Conservation (phyloP, 495 filamentous ascomycete species). For the Astrothelium macrocarpum region DNA sequence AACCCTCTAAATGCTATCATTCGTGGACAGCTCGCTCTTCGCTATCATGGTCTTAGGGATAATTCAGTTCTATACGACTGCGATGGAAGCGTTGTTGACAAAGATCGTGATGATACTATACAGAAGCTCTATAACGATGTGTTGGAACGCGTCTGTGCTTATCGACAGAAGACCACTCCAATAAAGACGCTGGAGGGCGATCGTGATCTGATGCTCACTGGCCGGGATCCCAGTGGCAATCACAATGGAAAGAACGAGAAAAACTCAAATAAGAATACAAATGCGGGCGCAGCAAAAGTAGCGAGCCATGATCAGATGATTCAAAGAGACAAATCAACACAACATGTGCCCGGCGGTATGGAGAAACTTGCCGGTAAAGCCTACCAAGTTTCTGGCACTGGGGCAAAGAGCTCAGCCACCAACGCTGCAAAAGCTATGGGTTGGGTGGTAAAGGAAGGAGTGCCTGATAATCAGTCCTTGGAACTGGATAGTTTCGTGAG, state of each 20-base stretch:
- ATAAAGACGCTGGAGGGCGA: constrained; percentile 73
- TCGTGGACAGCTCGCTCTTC: constrained; percentile 79
- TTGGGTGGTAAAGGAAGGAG: constrained; percentile 62
- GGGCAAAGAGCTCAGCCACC: constrained; percentile 36
- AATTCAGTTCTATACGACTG: constrained; percentile 85
- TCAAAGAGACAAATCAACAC: constrained; percentile 18
- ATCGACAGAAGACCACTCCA: constrained; percentile 63
- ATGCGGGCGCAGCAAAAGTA: constrained; percentile 6
- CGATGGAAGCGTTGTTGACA: constrained; percentile 71
- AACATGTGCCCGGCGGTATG: constrained; percentile 27
- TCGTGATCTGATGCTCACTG: constrained; percentile 69
- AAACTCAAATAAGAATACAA: constrained; percentile 34
- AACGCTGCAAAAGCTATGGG: constrained; percentile 66
- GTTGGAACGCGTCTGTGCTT: constrained; percentile 79
- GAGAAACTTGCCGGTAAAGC: constrained; percentile 38
- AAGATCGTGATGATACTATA: constrained; percentile 67
- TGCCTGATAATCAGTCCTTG: constrained; percentile 55
- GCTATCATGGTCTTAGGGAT: constrained; percentile 73
- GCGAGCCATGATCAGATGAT: constrained; percentile 1
- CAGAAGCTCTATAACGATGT: constrained; percentile 91
- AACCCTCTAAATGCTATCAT: constrained; percentile 89
- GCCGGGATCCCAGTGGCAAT: constrained; percentile 66
- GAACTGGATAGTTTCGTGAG: constrained; percentile 58
- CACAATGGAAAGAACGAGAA: constrained; percentile 57
- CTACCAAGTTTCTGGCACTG: constrained; percentile 32